phyloP scores from a whole-genome alignment of 1,284 basidiomycete genomes.

The Papiliotrema flavescens region DNA sequence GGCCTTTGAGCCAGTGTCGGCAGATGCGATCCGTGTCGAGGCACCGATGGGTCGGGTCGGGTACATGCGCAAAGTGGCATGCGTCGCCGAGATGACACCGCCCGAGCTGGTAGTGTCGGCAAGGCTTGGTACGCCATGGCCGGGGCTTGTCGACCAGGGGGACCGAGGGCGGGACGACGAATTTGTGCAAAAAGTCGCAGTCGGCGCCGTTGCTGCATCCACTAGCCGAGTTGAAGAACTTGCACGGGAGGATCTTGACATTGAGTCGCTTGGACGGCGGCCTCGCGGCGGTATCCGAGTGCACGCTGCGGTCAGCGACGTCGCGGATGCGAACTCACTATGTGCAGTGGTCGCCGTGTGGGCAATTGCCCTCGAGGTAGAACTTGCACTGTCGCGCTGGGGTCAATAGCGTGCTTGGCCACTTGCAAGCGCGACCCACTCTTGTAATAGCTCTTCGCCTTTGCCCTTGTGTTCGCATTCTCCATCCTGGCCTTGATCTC shows the following conservation, averaged over 20 bases:
- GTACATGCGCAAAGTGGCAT: conserved; percentile 47
- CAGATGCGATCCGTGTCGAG: conserved; percentile 2
- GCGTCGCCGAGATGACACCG: conserved; percentile 40
- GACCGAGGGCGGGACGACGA: conserved; percentile 32
- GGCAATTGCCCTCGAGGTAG: conserved; percentile 40
- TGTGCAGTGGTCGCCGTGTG: conserved; percentile 41
- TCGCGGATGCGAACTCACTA: conserved; percentile 32
- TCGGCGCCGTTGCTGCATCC: conserved; percentile 39
- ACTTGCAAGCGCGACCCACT: conserved; percentile 24
- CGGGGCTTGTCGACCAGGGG: conserved; percentile 30
- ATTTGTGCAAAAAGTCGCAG: conserved; percentile 41
- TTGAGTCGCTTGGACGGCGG: not conserved
- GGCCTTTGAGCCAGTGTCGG: conserved; percentile 7
- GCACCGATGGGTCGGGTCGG: conserved; percentile 16
- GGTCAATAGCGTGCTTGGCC: not conserved
- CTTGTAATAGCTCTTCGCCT: conserved; percentile 32
- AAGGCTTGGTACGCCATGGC: conserved; percentile 43
- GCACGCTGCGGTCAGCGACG: not conserved
- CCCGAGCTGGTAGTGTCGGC: conserved; percentile 42
- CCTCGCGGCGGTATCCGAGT: not conserved
- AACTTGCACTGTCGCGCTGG: conserved; percentile 39
- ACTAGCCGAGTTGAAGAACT: conserved; percentile 43
- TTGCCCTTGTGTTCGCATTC: conserved; percentile 9
- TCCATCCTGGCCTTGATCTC: conserved; percentile 14
- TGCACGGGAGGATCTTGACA: conserved; percentile 28